Evolutionary conservation across 106 monocot species (phyloP).

Genomic region (Alisma plantagoaquatica): DNA sequence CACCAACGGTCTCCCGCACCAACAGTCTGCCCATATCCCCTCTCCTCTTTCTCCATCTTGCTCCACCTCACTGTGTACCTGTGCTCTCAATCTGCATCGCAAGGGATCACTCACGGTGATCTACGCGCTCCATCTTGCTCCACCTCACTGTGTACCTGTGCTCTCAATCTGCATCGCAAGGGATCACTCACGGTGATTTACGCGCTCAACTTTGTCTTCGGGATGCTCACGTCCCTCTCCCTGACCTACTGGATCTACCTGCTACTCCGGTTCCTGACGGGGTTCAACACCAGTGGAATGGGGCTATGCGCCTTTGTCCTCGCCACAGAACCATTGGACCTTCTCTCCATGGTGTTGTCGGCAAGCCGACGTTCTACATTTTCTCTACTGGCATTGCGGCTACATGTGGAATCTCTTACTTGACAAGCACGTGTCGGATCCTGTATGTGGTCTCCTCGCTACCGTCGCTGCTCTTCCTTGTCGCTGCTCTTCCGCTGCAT

Average conservation of each 20-base stretch:
- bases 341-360: slow-evolving; percentile 45
- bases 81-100: too few relatives aligned
- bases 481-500: slow-evolving; percentile 51
- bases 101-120: slow-evolving; percentile 54
- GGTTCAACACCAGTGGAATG: slow-evolving; percentile 78
- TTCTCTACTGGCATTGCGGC: slow-evolving; percentile 66
- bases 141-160: too few relatives aligned
- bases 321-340: slow-evolving; percentile 81
- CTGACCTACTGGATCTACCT: slow-evolving; percentile 53
- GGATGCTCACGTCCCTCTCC: slow-evolving; percentile 59
- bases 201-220: slow-evolving; percentile 48
- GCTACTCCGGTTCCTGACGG: slow-evolving; percentile 68
- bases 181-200: slow-evolving; percentile 52
- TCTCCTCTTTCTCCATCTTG: too few relatives aligned
- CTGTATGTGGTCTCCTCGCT: slow-evolving; percentile 65
- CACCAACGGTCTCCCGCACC: too few relatives aligned
- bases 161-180: too few relatives aligned
- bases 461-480: slow-evolving; percentile 59
- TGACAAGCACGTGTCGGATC: slow-evolving; percentile 46
- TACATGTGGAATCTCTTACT: slow-evolving; percentile 48
- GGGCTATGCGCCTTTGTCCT: slow-evolving; percentile 88
- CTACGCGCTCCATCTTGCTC: too few relatives aligned
- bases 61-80: too few relatives aligned
- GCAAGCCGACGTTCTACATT: slow-evolving; percentile 95
- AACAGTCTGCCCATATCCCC: too few relatives aligned